A percentile compares a stretch with the other conserved stretches of the same genome.
phyloP scores from a whole-genome alignment of 495 filamentous ascomycete genomes.

The Viridothelium virens region DNA sequence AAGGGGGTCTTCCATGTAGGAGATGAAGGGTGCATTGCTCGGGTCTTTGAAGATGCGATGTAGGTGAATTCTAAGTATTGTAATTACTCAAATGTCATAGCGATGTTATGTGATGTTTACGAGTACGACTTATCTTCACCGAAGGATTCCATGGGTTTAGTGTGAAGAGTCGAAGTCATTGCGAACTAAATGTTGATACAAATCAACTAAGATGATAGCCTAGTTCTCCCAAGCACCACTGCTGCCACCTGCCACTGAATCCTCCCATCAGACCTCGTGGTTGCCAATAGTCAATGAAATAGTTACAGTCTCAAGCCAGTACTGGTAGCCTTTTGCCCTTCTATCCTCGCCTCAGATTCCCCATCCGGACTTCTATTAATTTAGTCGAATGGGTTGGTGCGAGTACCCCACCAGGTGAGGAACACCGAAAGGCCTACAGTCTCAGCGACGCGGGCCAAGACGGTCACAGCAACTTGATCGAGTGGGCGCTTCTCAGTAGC shows the following conservation, averaged over 20 bases:
- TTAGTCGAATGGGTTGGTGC: constrained; percentile 60
- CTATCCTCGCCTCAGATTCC: background rate
- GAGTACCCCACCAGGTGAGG: constrained; percentile 95
- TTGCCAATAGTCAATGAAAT: background rate
- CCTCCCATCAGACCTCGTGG: constrained; percentile 2
- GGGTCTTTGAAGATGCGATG: no score
- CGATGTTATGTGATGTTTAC: no score
- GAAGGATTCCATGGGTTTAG: no score
- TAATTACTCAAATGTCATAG: no score
- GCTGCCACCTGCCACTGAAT: background rate
- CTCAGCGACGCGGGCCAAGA: constrained; percentile 76
- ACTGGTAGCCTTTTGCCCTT: background rate
- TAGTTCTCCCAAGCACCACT: background rate
- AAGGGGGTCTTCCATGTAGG: background rate
- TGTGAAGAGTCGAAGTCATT: background rate
- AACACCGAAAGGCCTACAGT: constrained; percentile 86
- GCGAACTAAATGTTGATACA: background rate
- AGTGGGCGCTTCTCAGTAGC: constrained; percentile 84
- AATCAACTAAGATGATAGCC: background rate
- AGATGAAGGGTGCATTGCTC: background rate
- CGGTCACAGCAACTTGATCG: constrained; percentile 80
- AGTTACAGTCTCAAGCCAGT: background rate
- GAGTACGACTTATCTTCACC: no score
- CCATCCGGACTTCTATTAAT: background rate
- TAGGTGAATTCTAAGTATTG: no score